Base-by-base conservation (phyloP, 73 alveolate genomes). In the Symbiodinium pilosum region DNA sequence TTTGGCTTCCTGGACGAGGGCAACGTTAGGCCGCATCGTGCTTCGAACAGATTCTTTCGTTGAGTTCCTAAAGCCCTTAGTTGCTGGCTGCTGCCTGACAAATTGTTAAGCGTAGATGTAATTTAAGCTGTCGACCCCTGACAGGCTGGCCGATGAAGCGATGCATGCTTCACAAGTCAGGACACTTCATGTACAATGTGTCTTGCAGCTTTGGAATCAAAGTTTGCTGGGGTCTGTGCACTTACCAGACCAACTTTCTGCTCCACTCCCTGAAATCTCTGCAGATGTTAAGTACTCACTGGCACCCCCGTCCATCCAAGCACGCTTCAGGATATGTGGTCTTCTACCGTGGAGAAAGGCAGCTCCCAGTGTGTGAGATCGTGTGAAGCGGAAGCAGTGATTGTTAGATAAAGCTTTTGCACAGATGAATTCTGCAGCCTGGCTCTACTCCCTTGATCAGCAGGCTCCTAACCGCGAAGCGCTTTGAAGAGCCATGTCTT, bases 141-240 rank as follows among this genome's bases (percentile, higher is more conserved):
- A 68, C 81, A 86, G 93, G 40, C 47, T 86, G 39, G 93, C 93
- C 28, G 32, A 68, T 12, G 93, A 86, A 40, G 93, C 81, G 51
- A 40, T 86, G 81, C 68, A 43, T 12, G 59, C 40, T 30, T 86
- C 93, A 39, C 68, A 52, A 47, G 68, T 86, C 52, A 86, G 93
- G 93, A 12, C n/a, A 24, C 47, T 32, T n/a, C 12, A 7, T n/a
- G 34, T 26, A 30, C 73, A 54, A 54, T n/a, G 32, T 24, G 73
- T 54, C 20, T 9, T 54, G 73, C 1, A 26, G 0, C 73, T 54
- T 54, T 8, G 73, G 73, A 30, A 5, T 54, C 71, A 24, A 16
- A n/a, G n/a, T n/a, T n/a, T n/a, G n/a, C n/a, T n/a, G n/a, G n/a
- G n/a, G n/a, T n/a, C n/a, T n/a, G n/a, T n/a, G n/a, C n/a, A n/a